These are phyloP conservation scores for Halenospora varia DNA, from an alignment of 495 filamentous ascomycete genomes.

Conservation along the genomic window DNA sequence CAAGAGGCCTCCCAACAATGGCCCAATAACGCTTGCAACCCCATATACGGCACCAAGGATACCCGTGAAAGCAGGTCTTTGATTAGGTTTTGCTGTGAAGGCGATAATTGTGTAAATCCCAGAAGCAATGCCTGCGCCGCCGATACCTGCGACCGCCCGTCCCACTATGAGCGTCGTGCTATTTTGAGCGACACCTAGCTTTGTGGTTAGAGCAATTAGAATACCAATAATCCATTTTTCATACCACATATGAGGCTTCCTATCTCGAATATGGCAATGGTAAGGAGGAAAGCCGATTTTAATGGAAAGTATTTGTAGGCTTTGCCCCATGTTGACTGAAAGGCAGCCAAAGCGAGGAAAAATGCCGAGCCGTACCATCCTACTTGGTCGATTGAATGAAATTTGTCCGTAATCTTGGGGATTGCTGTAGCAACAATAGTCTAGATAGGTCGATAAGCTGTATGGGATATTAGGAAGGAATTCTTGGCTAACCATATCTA, in stretches of 20 bases:
- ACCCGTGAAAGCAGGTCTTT: slow-evolving; percentile 55
- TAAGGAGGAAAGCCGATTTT: slow-evolving; percentile 62
- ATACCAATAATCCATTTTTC: neutral
- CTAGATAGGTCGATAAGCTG: too few species aligned
- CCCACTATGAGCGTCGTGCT: slow-evolving; percentile 76
- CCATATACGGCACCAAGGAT: slow-evolving; percentile 53
- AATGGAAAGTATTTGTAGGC: slow-evolving; percentile 34
- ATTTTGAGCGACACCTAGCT: slow-evolving; percentile 58
- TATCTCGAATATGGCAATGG: slow-evolving; percentile 77
- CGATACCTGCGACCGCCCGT: slow-evolving; percentile 78
- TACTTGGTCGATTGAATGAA: slow-evolving; percentile 41
- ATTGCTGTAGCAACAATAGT: slow-evolving; percentile 56
- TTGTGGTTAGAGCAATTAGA: neutral
- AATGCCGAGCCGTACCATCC: slow-evolving; percentile 54
- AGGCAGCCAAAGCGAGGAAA: slow-evolving; percentile 43
- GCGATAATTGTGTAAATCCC: slow-evolving; percentile 78
- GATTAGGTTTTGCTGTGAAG: slow-evolving; percentile 64
- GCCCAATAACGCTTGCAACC: slow-evolving; percentile 67
- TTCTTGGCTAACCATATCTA: too few species aligned
- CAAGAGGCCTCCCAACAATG: slow-evolving; percentile 54
- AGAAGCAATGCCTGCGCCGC: slow-evolving; percentile 76
- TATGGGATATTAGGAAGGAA: too few species aligned
- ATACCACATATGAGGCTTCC: slow-evolving; percentile 74
- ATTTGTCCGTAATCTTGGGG: slow-evolving; percentile 46
- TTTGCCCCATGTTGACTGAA: slow-evolving; percentile 47